phyloP scores from a whole-genome alignment of 2,329 filamentous ascomycete species.

The Hypoxylon sp. region DNA sequence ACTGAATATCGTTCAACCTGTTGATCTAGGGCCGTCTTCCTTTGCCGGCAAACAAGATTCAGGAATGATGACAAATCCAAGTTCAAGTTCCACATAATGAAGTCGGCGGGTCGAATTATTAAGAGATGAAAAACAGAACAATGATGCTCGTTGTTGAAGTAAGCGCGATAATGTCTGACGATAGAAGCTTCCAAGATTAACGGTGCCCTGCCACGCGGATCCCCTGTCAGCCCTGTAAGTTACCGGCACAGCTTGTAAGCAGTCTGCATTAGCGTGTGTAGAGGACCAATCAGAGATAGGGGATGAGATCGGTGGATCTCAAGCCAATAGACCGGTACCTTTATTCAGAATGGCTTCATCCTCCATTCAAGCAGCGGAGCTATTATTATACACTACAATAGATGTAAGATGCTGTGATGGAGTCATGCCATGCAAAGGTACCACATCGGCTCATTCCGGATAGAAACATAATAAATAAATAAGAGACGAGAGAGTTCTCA shows the following conservation, averaged over 20 bases:
- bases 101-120: neutral
- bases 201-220: neutral
- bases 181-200: constrained; percentile 12
- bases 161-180: neutral
- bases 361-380: constrained; percentile 2
- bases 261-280: constrained; percentile 39
- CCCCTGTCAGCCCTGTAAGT: constrained; percentile 10
- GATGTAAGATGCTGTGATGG: constrained; percentile 27
- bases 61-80: neutral
- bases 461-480: constrained; percentile 22
- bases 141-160: neutral
- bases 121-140: neutral
- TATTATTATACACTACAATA: constrained; percentile 2
- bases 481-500: neutral
- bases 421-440: constrained; percentile 21
- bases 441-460: constrained; percentile 3
- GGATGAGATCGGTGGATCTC: neutral
- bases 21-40: neutral
- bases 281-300: constrained; percentile 4
- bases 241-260: constrained; percentile 33
- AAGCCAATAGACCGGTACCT: constrained; percentile 18
- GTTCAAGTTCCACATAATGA: neutral
- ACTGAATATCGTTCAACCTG: neutral
- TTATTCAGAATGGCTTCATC: constrained; percentile 8
- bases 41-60: neutral